These are phyloP conservation scores for Candida albicans DNA, from an alignment of 1,139 yeast genomes.

Conservation along the genomic window DNA sequence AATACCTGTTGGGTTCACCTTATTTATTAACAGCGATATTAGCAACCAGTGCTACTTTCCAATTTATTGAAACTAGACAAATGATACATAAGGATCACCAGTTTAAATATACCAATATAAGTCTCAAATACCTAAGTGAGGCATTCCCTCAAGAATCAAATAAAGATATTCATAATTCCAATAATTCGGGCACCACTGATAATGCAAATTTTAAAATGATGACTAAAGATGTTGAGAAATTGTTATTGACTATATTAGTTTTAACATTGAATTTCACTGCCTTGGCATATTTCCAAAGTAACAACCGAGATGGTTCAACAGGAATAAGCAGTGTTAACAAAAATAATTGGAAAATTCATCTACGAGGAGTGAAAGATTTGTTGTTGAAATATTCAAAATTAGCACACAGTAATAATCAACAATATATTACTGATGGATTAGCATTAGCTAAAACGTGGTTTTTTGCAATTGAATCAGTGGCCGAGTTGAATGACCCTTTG, in stretches of 20 bases:
- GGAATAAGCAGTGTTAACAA: neutral
- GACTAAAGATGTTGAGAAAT: conserved; percentile 36
- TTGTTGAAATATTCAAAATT: conserved; percentile 32
- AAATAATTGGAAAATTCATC: conserved; percentile 37
- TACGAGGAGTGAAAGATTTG: conserved; percentile 43
- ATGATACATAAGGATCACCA: conserved; percentile 30
- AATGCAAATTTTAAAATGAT: conserved; percentile 10
- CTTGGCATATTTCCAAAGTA: conserved; percentile 14
- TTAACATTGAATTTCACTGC: conserved; percentile 42
- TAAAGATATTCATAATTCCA: conserved; percentile 8
- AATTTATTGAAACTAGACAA: conserved; percentile 34
- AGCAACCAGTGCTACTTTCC: conserved; percentile 41
- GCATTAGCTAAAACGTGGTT: conserved; percentile 49
- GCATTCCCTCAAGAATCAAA: conserved; percentile 27
- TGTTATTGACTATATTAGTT: conserved; percentile 39
- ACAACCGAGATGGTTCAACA: neutral
- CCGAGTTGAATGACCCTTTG: conserved; percentile 30
- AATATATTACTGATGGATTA: conserved; percentile 33
- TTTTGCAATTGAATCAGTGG: conserved; percentile 42
- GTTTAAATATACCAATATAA: conserved; percentile 31
- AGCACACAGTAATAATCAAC: conserved; percentile 15
- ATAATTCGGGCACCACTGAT: conserved; percentile 2
- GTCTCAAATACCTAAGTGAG: conserved; percentile 32
- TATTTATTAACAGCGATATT: conserved; percentile 36
- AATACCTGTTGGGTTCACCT: conserved; percentile 36